These are phyloP conservation scores for Chaetomium sp. DNA, from an alignment of 2,329 filamentous ascomycete species.

Conservation along the genomic window DNA sequence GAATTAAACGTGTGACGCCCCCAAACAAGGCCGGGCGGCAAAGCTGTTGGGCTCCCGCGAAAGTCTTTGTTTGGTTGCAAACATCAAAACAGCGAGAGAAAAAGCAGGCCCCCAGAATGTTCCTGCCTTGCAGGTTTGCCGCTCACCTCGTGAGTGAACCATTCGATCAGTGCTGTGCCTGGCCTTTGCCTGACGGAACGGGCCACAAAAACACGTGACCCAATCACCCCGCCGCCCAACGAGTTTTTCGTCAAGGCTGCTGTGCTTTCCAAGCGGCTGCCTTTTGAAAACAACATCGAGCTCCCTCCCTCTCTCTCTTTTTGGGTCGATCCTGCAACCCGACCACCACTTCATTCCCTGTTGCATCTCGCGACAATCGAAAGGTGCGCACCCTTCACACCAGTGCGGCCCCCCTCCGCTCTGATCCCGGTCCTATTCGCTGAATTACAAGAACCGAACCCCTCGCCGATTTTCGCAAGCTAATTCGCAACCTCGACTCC, in stretches of 20 bases:
- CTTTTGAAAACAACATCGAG: constrained; percentile 26
- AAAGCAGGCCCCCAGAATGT: no score
- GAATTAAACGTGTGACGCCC: no score
- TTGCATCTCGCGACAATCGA: constrained; percentile 9
- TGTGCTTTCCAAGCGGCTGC: constrained; percentile 20
- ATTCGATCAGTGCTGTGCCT: no score
- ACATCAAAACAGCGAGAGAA: no score
- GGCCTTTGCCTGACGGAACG: constrained; percentile 8
- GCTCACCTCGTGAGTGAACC: no score
- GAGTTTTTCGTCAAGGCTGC: constrained; percentile 28
- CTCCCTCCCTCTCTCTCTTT: constrained; percentile 21
- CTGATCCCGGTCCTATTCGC: constrained; percentile 2
- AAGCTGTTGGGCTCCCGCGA: no score
- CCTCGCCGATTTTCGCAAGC: constrained; percentile 6
- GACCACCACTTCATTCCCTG: constrained; percentile 17
- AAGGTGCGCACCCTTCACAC: constrained; percentile 16
- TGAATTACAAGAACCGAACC: constrained; percentile 12
- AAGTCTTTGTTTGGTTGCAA: no score
- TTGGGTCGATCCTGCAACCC: constrained; percentile 15
- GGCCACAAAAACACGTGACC: constrained; percentile 21
- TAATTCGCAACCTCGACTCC: constrained; percentile 15
- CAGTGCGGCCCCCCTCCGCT: neutral
- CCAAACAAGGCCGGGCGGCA: no score
- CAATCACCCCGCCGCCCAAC: constrained; percentile 26
- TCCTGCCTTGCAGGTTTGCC: no score